Percentiles rank a stretch among this genome's conserved stretches.
These are phyloP conservation scores for Massariosphaeria phaeospora DNA, from an alignment of 495 filamentous ascomycete genomes.

Conservation along the genomic window DNA sequence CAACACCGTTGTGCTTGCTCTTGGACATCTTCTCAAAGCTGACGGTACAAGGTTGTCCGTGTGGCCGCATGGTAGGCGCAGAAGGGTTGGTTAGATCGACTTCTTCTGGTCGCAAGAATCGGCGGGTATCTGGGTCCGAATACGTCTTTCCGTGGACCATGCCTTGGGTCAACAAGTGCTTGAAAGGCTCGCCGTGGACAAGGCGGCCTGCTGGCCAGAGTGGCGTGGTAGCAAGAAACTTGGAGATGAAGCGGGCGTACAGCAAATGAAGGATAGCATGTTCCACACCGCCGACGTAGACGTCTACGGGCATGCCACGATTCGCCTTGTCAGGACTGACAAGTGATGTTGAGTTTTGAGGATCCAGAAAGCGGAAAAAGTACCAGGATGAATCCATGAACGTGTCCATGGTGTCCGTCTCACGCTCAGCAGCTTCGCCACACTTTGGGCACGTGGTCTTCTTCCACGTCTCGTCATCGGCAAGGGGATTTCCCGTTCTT, in stretches of 20 bases:
- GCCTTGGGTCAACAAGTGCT: slow-evolving; percentile 73
- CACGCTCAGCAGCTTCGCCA: slow-evolving; percentile 61
- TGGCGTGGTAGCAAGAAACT: slow-evolving; percentile 63
- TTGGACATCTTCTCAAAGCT: slow-evolving; percentile 95
- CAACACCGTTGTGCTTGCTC: slow-evolving; percentile 90
- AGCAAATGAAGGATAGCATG: slow-evolving; percentile 90
- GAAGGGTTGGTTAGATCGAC: slow-evolving; percentile 55
- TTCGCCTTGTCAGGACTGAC: slow-evolving; percentile 57
- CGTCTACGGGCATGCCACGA: slow-evolving; percentile 62
- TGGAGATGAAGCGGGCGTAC: slow-evolving; percentile 86
- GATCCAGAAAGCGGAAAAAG: slow-evolving; percentile 62
- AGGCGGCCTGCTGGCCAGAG: slow-evolving; percentile 45
- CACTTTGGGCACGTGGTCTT: slow-evolving; percentile 74
- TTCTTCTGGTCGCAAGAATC: slow-evolving; percentile 73
- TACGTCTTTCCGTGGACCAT: slow-evolving; percentile 91
- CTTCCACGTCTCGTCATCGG: slow-evolving; percentile 65
- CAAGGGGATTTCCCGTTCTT: slow-evolving; percentile 71
- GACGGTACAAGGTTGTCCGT: slow-evolving; percentile 53
- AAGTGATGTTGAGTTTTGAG: slow-evolving; percentile 62
- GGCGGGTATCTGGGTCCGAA: slow-evolving; percentile 65
- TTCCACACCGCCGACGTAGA: slow-evolving; percentile 84
- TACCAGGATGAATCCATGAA: slow-evolving; percentile 96
- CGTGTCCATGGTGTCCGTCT: slow-evolving; percentile 94
- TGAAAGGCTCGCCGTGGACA: slow-evolving; percentile 65
- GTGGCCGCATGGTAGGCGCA: slow-evolving; percentile 55